Percentiles rank a stretch among this genome's conserved stretches.
Evolutionary conservation across 176 grass and related monocot genomes (phyloP).

Genomic region (Tuctoria greenei): DNA sequence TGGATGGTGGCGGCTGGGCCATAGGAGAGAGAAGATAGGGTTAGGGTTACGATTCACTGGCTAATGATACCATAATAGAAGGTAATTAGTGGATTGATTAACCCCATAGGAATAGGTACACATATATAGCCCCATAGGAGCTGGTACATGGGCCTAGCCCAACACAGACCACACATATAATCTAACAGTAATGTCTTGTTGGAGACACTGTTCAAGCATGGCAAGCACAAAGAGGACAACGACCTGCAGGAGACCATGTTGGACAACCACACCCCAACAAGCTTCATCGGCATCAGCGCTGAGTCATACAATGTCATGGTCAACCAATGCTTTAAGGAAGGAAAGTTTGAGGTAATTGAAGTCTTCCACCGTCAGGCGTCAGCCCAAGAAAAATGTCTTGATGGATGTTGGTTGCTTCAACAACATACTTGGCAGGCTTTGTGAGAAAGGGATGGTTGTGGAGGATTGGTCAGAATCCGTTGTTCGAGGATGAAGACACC

Average conservation of each 20-base stretch:
- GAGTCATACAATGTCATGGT: conserved; percentile 65
- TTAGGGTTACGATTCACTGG: no score
- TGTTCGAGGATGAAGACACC: no score
- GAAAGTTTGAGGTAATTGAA: conserved; percentile 56
- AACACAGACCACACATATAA: no score
- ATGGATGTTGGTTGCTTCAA: conserved; percentile 69
- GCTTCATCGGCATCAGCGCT: conserved; percentile 48
- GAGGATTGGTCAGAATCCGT: no score
- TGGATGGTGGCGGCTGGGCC: no score
- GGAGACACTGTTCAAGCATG: conserved; percentile 55
- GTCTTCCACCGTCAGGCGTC: conserved; percentile 47
- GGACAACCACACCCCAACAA: conserved; percentile 57
- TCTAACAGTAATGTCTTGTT: conserved; percentile 55
- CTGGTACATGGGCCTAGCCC: no score
- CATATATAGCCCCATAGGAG: no score
- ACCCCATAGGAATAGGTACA: no score
- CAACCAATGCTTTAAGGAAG: conserved; percentile 63
- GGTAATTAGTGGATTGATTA: no score
- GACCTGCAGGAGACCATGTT: conserved; percentile 55
- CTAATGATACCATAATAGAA: no score
- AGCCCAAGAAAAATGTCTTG: conserved; percentile 45
- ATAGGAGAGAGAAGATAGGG: no score
- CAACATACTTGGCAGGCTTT: conserved; percentile 62
- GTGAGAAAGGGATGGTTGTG: conserved; percentile 45
- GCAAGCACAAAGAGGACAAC: conserved; percentile 51